These are phyloP conservation scores for Trematosphaeria pertusa DNA, from an alignment of 2,329 filamentous ascomycete species.

Conservation along the genomic window DNA sequence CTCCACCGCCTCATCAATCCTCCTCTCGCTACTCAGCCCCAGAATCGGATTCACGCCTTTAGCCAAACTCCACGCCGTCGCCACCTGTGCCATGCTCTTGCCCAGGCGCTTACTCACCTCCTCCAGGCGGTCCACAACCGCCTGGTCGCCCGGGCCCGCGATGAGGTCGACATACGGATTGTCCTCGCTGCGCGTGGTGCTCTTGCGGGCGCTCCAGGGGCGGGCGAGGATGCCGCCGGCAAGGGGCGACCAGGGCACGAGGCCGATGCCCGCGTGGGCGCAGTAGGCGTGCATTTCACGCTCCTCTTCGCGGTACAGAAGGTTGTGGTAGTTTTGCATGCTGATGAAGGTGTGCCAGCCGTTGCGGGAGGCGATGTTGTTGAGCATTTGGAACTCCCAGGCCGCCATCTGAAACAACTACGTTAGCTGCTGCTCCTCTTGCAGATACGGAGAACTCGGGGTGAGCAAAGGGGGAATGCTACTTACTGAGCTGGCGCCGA, in stretches of 20 bases:
- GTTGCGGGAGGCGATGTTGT: slow-evolving; percentile 51
- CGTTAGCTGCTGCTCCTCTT: neutral
- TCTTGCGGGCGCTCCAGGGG: slow-evolving; percentile 45
- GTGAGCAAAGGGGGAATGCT: neutral
- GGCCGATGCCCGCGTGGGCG: slow-evolving; percentile 28
- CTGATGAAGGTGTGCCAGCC: slow-evolving; percentile 56
- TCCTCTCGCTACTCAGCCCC: slow-evolving; percentile 30
- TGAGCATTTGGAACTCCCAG: slow-evolving; percentile 56
- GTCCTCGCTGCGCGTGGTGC: slow-evolving; percentile 42
- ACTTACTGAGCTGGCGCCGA: slow-evolving; percentile 27
- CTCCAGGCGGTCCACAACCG: slow-evolving; percentile 50
- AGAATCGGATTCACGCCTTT: slow-evolving; percentile 37
- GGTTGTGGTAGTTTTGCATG: slow-evolving; percentile 57
- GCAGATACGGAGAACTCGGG: neutral
- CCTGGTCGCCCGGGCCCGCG: slow-evolving; percentile 43
- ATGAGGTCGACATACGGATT: slow-evolving; percentile 28
- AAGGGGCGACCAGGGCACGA: slow-evolving; percentile 38
- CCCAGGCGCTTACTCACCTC: slow-evolving; percentile 49
- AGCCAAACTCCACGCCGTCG: slow-evolving; percentile 32
- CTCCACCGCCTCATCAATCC: slow-evolving; percentile 37
- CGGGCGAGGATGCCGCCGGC: slow-evolving; percentile 50
- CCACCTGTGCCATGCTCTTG: slow-evolving; percentile 32
- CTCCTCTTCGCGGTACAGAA: slow-evolving; percentile 58
- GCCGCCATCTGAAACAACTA: slow-evolving; percentile 47
- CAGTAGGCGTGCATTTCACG: slow-evolving; percentile 37